phyloP scores from a whole-genome alignment of 495 filamentous ascomycete species.

The Penicillium parvum region DNA sequence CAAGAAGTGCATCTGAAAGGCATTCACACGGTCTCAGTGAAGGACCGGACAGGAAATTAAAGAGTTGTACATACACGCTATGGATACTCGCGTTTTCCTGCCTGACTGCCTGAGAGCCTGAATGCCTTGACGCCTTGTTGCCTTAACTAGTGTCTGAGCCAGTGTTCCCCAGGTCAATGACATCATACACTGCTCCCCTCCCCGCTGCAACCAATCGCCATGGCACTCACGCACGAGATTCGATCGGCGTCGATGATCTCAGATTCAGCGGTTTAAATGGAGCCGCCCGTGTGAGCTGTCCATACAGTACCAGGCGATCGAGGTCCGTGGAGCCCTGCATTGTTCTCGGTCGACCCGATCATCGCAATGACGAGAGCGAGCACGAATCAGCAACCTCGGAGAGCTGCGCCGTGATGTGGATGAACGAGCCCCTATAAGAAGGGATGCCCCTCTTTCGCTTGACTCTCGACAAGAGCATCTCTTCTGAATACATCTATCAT shows the following conservation, averaged over 20 bases:
- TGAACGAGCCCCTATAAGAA: slow-evolving; percentile 10
- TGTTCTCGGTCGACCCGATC: slow-evolving; percentile 5
- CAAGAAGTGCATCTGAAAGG: too few species aligned
- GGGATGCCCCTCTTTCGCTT: background rate
- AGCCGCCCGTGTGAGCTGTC: background rate
- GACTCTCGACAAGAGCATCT: background rate
- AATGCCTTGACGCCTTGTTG: background rate
- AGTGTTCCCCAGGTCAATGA: slow-evolving; percentile 1
- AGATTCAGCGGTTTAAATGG: slow-evolving; percentile 5
- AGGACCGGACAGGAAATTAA: too few species aligned
- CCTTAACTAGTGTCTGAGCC: background rate
- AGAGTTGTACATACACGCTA: too few species aligned
- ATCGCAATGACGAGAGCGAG: slow-evolving; percentile 17
- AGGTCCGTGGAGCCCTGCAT: slow-evolving; percentile 8
- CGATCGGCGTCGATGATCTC: slow-evolving; percentile 16
- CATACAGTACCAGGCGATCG: slow-evolving; percentile 1
- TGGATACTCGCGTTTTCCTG: too few species aligned
- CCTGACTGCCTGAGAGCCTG: slow-evolving; percentile 2
- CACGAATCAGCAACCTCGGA: background rate
- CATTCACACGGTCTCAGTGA: too few species aligned
- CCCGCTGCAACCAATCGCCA: background rate
- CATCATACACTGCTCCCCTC: slow-evolving; percentile 4
- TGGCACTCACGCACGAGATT: slow-evolving; percentile 1
- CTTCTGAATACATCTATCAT: background rate
- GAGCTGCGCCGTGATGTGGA: background rate